phyloP scores from a whole-genome alignment of 2,329 filamentous ascomycete species.

The Ophiostoma sp. region DNA sequence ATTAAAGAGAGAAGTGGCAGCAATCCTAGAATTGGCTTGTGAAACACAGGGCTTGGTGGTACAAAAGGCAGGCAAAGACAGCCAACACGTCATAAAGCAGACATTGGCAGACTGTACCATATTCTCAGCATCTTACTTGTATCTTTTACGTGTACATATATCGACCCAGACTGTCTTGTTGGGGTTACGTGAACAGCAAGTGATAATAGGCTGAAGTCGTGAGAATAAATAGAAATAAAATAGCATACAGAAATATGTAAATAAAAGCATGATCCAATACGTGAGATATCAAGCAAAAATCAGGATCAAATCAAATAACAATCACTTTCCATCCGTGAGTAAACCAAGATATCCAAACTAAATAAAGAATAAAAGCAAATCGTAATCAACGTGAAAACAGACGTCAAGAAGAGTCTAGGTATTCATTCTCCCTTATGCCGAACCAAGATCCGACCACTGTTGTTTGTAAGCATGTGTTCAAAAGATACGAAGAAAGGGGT shows the following conservation, averaged over 20 bases:
- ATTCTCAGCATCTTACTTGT: too few relatives aligned
- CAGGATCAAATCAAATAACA: neutral
- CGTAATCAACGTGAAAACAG: neutral
- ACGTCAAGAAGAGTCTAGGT: neutral
- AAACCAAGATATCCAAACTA: neutral
- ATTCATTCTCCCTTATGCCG: neutral
- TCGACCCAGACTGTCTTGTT: neutral
- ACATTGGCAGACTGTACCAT: too few relatives aligned
- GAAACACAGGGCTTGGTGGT: neutral
- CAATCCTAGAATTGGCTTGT: neutral
- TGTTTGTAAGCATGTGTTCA: constrained; percentile 1
- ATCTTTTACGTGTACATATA: too few relatives aligned
- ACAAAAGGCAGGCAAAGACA: neutral
- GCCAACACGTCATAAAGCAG: neutral
- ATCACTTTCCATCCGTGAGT: neutral
- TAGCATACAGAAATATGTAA: neutral
- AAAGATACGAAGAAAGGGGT: neutral
- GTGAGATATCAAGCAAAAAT: neutral
- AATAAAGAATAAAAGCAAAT: constrained; percentile 9
- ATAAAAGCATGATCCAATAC: neutral
- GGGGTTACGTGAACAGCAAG: too few relatives aligned
- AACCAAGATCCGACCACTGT: constrained; percentile 25
- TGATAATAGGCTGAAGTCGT: neutral
- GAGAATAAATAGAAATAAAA: neutral
- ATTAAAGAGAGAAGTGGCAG: neutral